Evolutionary conservation across 352 stramenopile species (phyloP).

Genomic region (Pythium periplocum): DNA sequence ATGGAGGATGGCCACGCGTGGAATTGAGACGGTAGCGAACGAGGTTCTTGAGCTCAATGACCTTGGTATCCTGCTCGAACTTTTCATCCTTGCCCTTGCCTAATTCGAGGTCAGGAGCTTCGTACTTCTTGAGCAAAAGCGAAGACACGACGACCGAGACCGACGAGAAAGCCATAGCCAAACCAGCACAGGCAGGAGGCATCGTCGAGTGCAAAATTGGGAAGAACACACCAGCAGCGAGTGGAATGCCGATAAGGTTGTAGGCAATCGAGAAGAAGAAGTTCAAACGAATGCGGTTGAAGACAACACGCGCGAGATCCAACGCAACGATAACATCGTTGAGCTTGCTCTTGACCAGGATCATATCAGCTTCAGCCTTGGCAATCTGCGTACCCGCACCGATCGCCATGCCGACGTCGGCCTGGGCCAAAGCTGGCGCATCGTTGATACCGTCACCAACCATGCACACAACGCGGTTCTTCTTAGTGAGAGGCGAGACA

Average conservation of each 20-base stretch:
- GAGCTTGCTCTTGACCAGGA: conserved; percentile 83
- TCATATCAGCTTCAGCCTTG: conserved; percentile 85
- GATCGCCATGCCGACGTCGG: conserved; percentile 91
- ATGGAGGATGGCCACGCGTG: conserved; percentile 42
- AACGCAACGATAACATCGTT: conserved; percentile 80
- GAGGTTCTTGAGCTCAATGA: conserved; percentile 75
- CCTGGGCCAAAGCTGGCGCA: conserved; percentile 87
- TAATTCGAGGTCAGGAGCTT: conserved; percentile 34
- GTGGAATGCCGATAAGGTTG: conserved; percentile 79
- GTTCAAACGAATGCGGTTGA: conserved; percentile 81
- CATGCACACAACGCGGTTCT: conserved; percentile 86
- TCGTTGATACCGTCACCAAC: conserved; percentile 96
- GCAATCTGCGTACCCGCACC: conserved; percentile 89
- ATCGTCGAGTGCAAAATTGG: conserved; percentile 79
- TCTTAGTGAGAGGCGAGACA: conserved; percentile 63
- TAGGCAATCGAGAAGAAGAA: conserved; percentile 88
- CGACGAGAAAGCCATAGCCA: conserved; percentile 87
- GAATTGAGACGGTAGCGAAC: conserved; percentile 53
- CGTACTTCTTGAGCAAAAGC: conserved; percentile 79
- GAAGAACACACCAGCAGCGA: conserved; percentile 84
- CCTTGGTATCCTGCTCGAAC: conserved; percentile 60
- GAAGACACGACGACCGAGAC: conserved; percentile 85
- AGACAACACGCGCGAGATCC: conserved; percentile 76
- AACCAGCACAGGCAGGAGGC: conserved; percentile 75
- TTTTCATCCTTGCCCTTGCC: conserved; percentile 23